phyloP scores from a whole-genome alignment of 129 eudicot genomes.

The Chrysanthemum seticuspe region DNA sequence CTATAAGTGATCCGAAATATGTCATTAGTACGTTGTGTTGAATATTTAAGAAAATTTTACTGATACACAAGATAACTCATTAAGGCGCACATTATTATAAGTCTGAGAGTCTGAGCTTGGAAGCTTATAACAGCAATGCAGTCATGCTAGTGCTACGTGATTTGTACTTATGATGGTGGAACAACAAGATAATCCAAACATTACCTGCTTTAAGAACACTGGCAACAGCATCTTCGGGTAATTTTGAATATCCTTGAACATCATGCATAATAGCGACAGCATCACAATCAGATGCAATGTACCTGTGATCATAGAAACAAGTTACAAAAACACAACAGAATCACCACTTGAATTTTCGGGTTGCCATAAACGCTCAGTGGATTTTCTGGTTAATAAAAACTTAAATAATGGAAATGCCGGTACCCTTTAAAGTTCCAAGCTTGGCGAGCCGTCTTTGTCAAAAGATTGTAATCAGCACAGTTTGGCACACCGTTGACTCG shows the following conservation, averaged over 20 bases:
- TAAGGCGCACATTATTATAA: too few relatives aligned
- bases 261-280: slow-evolving; percentile 55
- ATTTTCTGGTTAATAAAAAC: neutral
- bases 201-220: slow-evolving; percentile 70
- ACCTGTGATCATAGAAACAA: slow-evolving; percentile 37
- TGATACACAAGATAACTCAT: too few relatives aligned
- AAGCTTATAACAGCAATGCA: too few relatives aligned
- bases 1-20: slow-evolving; percentile 25
- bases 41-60: too few relatives aligned
- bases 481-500: slow-evolving; percentile 80
- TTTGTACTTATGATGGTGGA: too few relatives aligned
- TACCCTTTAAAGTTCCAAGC: slow-evolving; percentile 44
- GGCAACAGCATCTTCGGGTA: slow-evolving; percentile 77
- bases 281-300: slow-evolving; percentile 77
- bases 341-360: neutral
- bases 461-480: slow-evolving; percentile 79
- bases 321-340: slow-evolving; percentile 3
- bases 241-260: slow-evolving; percentile 50
- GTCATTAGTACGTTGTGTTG: neutral
- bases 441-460: slow-evolving; percentile 59
- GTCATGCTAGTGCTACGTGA: too few relatives aligned
- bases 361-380: neutral
- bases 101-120: too few relatives aligned
- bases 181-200: neutral
- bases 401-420: neutral